Percentiles rank a stretch among this genome's conserved stretches.
These are phyloP conservation scores for Pinus albicaulis DNA, from an alignment of 75 land plant species.

Conservation along the genomic window DNA sequence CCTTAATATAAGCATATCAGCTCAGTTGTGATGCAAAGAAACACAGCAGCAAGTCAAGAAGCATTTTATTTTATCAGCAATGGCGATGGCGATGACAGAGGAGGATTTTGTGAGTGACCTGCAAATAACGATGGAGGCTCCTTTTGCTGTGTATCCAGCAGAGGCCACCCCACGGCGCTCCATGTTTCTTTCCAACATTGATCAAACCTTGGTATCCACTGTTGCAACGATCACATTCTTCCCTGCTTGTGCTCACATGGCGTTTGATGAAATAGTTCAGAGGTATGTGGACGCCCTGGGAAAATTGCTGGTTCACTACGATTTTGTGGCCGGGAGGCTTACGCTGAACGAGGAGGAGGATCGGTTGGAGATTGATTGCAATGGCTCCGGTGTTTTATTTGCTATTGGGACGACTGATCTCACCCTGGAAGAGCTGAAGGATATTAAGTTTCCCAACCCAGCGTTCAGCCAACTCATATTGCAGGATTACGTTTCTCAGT, in stretches of 20 bases:
- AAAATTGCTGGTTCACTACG: conserved; percentile 23
- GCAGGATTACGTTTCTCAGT: not conserved
- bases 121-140: not conserved
- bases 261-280: not conserved
- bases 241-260: conserved; percentile 7
- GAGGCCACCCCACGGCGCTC: not conserved
- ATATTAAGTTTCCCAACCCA: conserved; percentile 27
- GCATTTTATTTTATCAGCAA: no score
- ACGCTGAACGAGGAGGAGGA: conserved; percentile 14
- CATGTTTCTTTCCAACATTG: conserved; percentile 33
- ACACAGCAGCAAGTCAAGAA: no score
- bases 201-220: conserved; percentile 27
- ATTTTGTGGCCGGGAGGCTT: conserved; percentile 40
- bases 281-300: conserved; percentile 9
- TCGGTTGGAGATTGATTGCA: conserved; percentile 44
- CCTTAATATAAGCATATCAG: no score
- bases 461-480: conserved; percentile 12
- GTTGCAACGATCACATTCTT: conserved; percentile 37
- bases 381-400: conserved; percentile 32
- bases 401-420: conserved; percentile 11
- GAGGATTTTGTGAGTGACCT: not conserved
- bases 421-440: conserved; percentile 28
- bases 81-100: not conserved
- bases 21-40: no score
- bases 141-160: conserved; percentile 1